Evolutionary conservation across 78 protist genomes (phyloP).

Genomic region (Blattamonas nauphoetae): DNA sequence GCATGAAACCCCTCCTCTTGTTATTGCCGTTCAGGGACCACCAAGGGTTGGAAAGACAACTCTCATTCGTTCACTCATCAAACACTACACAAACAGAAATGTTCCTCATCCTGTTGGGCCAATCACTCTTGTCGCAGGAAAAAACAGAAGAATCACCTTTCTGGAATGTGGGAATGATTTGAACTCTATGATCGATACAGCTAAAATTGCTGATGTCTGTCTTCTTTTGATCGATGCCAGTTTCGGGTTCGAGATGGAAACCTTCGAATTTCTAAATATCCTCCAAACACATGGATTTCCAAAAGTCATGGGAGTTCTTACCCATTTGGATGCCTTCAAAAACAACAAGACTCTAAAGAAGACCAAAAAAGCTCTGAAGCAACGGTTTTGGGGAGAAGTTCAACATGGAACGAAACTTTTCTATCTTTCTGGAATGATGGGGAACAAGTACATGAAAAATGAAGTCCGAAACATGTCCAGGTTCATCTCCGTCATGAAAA

Average conservation of each 20-base stretch:
- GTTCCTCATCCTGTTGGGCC: conserved; percentile 76
- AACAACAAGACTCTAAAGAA: conserved; percentile 56
- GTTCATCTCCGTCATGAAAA: conserved; percentile 78
- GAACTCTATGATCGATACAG: conserved; percentile 90
- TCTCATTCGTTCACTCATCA: conserved; percentile 82
- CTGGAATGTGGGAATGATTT: conserved; percentile 89
- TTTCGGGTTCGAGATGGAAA: conserved; percentile 92
- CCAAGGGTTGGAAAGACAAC: conserved; percentile 89
- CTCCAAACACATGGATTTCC: conserved; percentile 94
- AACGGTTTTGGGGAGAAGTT: conserved; percentile 91
- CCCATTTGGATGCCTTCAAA: conserved; percentile 87
- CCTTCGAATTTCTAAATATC: conserved; percentile 94
- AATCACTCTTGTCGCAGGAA: conserved; percentile 75
- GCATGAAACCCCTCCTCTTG: conserved; percentile 69
- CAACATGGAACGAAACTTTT: conserved; percentile 92
- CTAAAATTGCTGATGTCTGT: conserved; percentile 91
- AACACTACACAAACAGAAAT: conserved; percentile 72
- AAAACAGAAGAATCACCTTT: conserved; percentile 81
- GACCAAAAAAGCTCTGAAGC: conserved; percentile 70
- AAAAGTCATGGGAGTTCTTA: conserved; percentile 84
- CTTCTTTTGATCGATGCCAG: conserved; percentile 87
- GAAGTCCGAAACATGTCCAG: conserved; percentile 88
- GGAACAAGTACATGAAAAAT: conserved; percentile 51
- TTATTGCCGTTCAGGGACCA: conserved; percentile 88
- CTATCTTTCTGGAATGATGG: conserved; percentile 73